Base-by-base conservation (phyloP, 2,329 filamentous ascomycete species). In the Colletotrichum noveboracense region DNA sequence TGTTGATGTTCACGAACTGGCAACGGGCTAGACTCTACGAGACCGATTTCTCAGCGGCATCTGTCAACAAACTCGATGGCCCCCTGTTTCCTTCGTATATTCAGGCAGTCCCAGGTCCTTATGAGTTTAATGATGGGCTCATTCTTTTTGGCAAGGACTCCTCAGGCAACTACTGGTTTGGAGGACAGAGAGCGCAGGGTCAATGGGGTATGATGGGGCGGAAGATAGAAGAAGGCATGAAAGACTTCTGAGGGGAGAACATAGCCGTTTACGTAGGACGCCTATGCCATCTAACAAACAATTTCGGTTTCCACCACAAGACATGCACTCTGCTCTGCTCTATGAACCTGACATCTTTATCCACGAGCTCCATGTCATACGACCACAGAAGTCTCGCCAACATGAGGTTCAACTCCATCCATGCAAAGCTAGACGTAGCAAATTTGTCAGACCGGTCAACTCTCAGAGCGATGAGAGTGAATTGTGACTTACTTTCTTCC, bases 1-100 rank as follows among this genome's bases (percentile, higher is more conserved):
- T 82, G 66, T 24, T 84, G 9, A 80, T 77, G 21, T 81, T 80
- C 67, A 81, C 82, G 5, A 84, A 84, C 77, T 84, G 83, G 83
- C 64, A 70, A 68, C 82, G 82, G 77, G 80, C 81, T 4, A 77
- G 76, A 14, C 52, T 82, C 61, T 83, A 78, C 71, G 74, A 79
- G 28, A 56, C 77, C 3, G 81, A 85, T 38, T n/a, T 70, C 6
- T 62, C 67, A 2, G 36, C 67, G 6, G 67, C 67, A 24, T n/a
- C 67, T 16, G 16, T 18, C 34, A 34, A 3, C 21, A 36, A 56
- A 34, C 32, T 36, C 6, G 24, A 34, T 10, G 60, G 9, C 26
- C 70, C 62, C 7, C 32, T 55, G 52, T 74, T 28, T 78, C 80
- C 16, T 52, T 83, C 36, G 12, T 79, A 78, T 34, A 48, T 77